phyloP scores from a whole-genome alignment of 2,329 filamentous ascomycete species.

The Gremmenia infestans region DNA sequence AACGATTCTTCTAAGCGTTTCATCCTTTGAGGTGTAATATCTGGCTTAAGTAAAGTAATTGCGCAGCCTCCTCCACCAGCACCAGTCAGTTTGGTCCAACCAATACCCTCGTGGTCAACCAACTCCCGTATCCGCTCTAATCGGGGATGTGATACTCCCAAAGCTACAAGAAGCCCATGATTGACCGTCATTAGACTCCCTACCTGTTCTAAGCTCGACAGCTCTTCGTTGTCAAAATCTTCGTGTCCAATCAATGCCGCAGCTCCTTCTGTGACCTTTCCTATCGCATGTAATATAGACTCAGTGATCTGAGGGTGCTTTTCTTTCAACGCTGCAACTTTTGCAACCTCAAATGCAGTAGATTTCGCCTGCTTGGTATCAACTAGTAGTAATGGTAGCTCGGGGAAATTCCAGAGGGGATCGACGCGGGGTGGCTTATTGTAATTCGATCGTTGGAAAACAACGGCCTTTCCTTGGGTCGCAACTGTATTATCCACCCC shows the following conservation, averaged over 20 bases:
- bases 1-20: slow-evolving; percentile 60
- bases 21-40: slow-evolving; percentile 51
- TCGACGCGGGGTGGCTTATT: slow-evolving; percentile 69
- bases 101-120: slow-evolving; percentile 81
- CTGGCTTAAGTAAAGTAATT: slow-evolving; percentile 79
- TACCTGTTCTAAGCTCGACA: slow-evolving; percentile 62
- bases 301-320: slow-evolving; percentile 73
- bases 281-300: slow-evolving; percentile 79
- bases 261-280: slow-evolving; percentile 59
- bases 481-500: slow-evolving; percentile 97
- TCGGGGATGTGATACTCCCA: slow-evolving; percentile 91
- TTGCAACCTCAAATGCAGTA: slow-evolving; percentile 78
- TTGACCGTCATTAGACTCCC: slow-evolving; percentile 92
- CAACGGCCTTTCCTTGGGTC: slow-evolving; percentile 86
- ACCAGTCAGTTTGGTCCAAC: slow-evolving; percentile 96
- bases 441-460: slow-evolving; percentile 81
- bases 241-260: slow-evolving; percentile 51
- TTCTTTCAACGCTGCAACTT: slow-evolving; percentile 69
- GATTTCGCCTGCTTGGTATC: slow-evolving; percentile 86
- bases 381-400: slow-evolving; percentile 82
- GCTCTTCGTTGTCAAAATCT: slow-evolving; percentile 61
- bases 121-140: slow-evolving; percentile 88
- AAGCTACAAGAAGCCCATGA: slow-evolving; percentile 82
- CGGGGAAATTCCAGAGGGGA: slow-evolving; percentile 81
- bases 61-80: slow-evolving; percentile 94